A percentile compares a stretch with the other conserved stretches of the same genome.
Conservation (phyloP, 1,284 basidiomycete species). For the Malassezia vespertilionis region DNA sequence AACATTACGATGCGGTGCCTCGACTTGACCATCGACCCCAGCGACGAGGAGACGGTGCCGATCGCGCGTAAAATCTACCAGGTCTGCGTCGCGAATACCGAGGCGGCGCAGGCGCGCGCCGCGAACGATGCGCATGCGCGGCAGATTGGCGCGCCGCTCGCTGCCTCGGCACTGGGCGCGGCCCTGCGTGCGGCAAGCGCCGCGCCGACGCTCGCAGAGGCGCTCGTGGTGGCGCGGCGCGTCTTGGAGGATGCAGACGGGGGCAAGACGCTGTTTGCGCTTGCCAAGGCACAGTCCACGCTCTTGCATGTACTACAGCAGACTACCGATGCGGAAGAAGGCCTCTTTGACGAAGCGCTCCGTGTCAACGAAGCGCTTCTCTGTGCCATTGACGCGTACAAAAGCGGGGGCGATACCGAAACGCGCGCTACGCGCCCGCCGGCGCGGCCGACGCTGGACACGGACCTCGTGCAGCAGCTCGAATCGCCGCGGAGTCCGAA, state of each 20-base stretch:
- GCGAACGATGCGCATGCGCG: background rate
- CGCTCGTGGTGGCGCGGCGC: constrained; percentile 48
- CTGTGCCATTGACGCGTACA: too few relatives aligned
- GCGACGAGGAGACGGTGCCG: background rate
- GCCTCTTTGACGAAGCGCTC: too few relatives aligned
- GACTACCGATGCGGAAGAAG: too few relatives aligned
- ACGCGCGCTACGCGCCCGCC: too few relatives aligned
- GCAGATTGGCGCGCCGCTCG: background rate
- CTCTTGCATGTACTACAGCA: too few relatives aligned
- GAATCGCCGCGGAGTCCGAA: constrained; percentile 22
- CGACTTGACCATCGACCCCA: constrained; percentile 54
- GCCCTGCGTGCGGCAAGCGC: background rate
- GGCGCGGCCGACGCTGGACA: too few relatives aligned
- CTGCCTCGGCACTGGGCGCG: background rate
- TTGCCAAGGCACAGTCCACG: constrained; percentile 60
- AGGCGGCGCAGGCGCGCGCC: background rate
- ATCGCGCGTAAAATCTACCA: constrained; percentile 1
- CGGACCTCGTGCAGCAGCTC: constrained; percentile 28
- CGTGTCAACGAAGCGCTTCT: too few relatives aligned
- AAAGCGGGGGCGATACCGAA: too few relatives aligned
- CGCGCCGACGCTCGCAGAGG: background rate
- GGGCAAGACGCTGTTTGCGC: constrained; percentile 24
- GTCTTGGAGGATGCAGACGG: constrained; percentile 19
- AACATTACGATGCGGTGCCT: constrained; percentile 80
- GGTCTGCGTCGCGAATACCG: background rate